Evolutionary conservation across 305 asterid species (phyloP), one percentile per base, ranked within the genome.

Genomic region (Withania somnifera): DNA sequence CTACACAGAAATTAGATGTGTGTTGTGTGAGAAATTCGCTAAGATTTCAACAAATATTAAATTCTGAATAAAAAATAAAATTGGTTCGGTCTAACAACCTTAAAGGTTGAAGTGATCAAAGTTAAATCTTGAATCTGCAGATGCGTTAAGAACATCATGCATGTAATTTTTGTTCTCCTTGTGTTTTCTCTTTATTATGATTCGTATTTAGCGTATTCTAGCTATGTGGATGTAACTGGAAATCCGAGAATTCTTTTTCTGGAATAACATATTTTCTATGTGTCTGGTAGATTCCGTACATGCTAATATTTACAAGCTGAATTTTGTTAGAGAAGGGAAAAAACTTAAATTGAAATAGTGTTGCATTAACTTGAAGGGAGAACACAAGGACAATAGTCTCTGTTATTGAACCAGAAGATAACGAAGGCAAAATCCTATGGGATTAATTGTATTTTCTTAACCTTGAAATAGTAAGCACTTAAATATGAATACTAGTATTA

Each of bases 221-320:
- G 99, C 86, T 95, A 89, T 42, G 91, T 80, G 77, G 97, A 90
- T 83, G 84, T 83, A 7, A 89, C n/a, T n/a, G 22, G 22, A 17
- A 19, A 19, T 53, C 56, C 4, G 24, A 45, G 24, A 53, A 58
- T 58, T 58, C 15, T 1, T 58, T 58, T 22, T 4, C 47, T 64
- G 73, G 22, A 64, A 17, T 32, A 32, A 28, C 14, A 0, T 32
- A 17, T n/a, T 30, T 3, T 20, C 11, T 64, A 8, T 32, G 73
- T n/a, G 32, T 64, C 73, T 64, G 47, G 42, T 32, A 30, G 47
- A 47, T 14, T 36, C 73, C 30, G 20, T 32, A 32, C 42, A 30
- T 30, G 24, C 73, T 66, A 58, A 57, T 57, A 22, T 57, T 20
- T 22, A 22, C 15, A 1, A 20, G 1, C 64, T 57, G 64, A 9